Percentiles rank a stretch among this genome's conserved stretches.
phyloP scores from a whole-genome alignment of 495 filamentous ascomycete genomes.

The Podospora bellae-mahoneyi region DNA sequence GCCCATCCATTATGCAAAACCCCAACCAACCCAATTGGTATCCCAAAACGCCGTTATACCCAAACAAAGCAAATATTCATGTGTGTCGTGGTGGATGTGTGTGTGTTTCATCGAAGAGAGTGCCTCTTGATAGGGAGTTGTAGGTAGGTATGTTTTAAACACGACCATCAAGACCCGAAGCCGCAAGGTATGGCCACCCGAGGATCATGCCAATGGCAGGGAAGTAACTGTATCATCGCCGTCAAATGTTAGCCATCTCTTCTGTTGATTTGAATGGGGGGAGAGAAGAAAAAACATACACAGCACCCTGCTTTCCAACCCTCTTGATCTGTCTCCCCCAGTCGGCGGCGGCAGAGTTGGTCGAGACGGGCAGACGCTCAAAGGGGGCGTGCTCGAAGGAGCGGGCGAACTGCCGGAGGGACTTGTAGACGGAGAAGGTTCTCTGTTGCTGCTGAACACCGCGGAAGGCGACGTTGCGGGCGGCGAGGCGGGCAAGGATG shows the following conservation, averaged over 20 bases:
- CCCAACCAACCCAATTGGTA: neutral
- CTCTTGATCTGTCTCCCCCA: conserved; percentile 8
- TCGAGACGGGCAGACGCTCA: conserved; percentile 5
- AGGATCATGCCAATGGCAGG: neutral
- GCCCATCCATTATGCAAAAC: neutral
- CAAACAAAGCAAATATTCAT: neutral
- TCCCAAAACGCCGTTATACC: neutral
- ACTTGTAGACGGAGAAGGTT: conserved; percentile 4
- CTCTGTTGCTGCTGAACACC: neutral
- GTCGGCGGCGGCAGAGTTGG: conserved; percentile 5
- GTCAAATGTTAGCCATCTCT: neutral
- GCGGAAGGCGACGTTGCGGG: conserved; percentile 8
- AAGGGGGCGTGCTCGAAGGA: conserved; percentile 10
- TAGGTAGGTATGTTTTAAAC: neutral
- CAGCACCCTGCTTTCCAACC: conserved; percentile 6
- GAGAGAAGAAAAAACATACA: conserved; percentile 3
- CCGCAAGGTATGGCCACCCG: conserved; percentile 9
- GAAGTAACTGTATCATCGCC: conserved; percentile 3
- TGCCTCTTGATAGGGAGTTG: neutral
- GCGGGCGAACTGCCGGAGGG: conserved; percentile 9
- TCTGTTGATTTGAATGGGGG: neutral
- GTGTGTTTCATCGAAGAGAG: neutral
- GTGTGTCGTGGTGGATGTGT: neutral
- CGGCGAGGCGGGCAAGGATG: conserved; percentile 6
- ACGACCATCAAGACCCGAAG: conserved; percentile 1